Evolutionary conservation across 73 alveolate species (phyloP).

Genomic region (Uronychia setigera): DNA sequence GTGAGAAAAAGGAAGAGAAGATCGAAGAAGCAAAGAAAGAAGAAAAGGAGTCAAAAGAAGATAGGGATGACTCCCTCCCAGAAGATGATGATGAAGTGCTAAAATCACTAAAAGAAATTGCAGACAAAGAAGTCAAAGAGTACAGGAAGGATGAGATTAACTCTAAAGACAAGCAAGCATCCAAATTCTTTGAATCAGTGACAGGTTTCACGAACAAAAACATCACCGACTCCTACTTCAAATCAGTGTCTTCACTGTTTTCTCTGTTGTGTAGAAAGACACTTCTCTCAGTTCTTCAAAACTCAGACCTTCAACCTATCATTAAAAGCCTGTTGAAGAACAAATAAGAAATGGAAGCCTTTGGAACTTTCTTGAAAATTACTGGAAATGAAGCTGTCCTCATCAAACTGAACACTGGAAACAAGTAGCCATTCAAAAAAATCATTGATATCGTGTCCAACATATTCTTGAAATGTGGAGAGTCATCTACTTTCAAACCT

Average conservation of each 20-base stretch:
- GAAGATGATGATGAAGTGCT: not conserved
- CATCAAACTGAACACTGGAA: constrained; percentile 3
- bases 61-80: not conserved
- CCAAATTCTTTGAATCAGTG: not conserved
- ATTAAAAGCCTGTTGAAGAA: not conserved
- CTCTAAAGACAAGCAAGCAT: not conserved
- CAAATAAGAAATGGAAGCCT: not conserved
- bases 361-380: constrained; percentile 13
- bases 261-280: constrained; percentile 14
- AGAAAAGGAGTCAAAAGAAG: not conserved
- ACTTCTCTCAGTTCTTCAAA: constrained; percentile 8
- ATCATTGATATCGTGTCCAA: not conserved
- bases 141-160: not conserved
- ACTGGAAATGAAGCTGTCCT: constrained; percentile 19
- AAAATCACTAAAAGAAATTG: not conserved
- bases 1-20: not conserved
- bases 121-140: not conserved
- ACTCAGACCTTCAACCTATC: not conserved
- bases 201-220: not conserved
- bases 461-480: not conserved
- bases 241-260: not conserved
- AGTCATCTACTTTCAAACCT: constrained; percentile 21
- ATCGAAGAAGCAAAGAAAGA: not conserved
- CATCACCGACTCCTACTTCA: constrained; percentile 2
- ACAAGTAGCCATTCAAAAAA: constrained; percentile 8